These are phyloP conservation scores for Dichotomopilus funicola DNA, from an alignment of 2,329 filamentous ascomycete genomes.

Conservation along the genomic window DNA sequence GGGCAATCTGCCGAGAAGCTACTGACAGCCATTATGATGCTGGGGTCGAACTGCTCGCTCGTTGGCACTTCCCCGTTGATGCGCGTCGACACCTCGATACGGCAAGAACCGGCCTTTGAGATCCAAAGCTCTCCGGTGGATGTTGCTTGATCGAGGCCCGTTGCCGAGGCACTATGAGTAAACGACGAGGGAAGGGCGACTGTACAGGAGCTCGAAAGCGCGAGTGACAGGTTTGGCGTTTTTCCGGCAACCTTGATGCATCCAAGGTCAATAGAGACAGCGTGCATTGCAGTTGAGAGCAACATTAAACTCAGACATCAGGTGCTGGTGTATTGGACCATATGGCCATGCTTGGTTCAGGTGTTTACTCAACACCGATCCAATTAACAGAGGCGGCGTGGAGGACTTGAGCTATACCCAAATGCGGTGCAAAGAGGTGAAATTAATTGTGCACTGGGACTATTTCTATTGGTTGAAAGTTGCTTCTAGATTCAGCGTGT, in stretches of 20 bases:
- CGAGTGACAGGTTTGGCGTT: constrained; percentile 13
- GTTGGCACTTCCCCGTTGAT: constrained; percentile 11
- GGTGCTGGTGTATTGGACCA: neutral
- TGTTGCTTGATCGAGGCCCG: constrained; percentile 11
- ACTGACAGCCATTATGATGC: constrained; percentile 4
- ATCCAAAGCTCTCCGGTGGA: constrained; percentile 20
- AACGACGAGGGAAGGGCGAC: constrained; percentile 8
- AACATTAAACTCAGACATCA: neutral
- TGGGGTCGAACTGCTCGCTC: neutral
- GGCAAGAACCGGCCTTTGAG: constrained; percentile 22
- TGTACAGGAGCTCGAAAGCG: constrained; percentile 15
- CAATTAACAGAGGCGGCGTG: no score
- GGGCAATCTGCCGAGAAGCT: constrained; percentile 13
- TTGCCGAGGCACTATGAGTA: neutral
- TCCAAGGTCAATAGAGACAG: constrained; percentile 16
- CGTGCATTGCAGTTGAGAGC: constrained; percentile 11
- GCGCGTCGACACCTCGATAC: constrained; percentile 16
- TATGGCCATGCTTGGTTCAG: neutral
- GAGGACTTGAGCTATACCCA: no score
- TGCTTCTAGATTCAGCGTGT: no score
- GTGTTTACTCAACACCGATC: no score
- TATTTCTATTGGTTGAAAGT: no score
- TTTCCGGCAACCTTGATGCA: constrained; percentile 16
- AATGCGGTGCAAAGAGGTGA: no score
- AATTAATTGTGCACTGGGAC: no score